Percentiles rank a stretch among this genome's conserved stretches.
Evolutionary conservation across 768 basidiomycete species (phyloP).

Genomic region (Lentinula sp.): DNA sequence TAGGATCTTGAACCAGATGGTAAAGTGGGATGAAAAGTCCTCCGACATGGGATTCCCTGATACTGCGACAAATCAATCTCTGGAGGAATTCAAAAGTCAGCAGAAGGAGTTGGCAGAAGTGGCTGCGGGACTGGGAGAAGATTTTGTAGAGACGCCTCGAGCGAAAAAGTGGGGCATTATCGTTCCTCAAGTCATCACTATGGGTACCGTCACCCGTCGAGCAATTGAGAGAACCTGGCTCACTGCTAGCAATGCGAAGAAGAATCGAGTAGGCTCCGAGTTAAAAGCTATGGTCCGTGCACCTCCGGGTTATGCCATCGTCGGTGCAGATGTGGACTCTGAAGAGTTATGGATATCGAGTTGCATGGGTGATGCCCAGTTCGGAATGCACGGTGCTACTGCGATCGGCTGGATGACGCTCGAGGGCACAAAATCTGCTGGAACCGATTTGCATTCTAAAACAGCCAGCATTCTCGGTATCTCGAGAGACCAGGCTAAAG

Average conservation of each 20-base stretch:
- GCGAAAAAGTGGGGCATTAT: conserved; percentile 80
- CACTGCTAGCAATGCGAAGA: conserved; percentile 96
- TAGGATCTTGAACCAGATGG: conserved; percentile 88
- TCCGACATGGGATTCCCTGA: conserved; percentile 42
- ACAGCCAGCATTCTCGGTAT: conserved; percentile 91
- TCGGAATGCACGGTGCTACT: conserved; percentile 93
- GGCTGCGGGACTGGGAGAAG: not conserved
- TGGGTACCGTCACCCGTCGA: conserved; percentile 97
- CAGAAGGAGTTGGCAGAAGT: not conserved
- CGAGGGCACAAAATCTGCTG: conserved; percentile 91
- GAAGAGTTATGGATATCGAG: conserved; percentile 99
- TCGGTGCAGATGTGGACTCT: conserved; percentile 97
- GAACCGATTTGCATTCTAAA: conserved; percentile 96
- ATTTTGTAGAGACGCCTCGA: conserved; percentile 3
- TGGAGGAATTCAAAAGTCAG: conserved; percentile 14
- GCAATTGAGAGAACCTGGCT: conserved; percentile 99
- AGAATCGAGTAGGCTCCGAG: conserved; percentile 96
- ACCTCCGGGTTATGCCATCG: conserved; percentile 87
- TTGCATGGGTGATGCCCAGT: conserved; percentile 97
- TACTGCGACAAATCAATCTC: conserved; percentile 6
- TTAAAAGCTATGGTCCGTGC: conserved; percentile 97
- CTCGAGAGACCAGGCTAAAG: conserved; percentile 91
- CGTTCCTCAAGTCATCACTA: conserved; percentile 91
- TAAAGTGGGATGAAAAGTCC: conserved; percentile 65
- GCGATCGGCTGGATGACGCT: conserved; percentile 99